Evolutionary conservation across 192 early-diverging fungal species (phyloP), one percentile per base, ranked within the genome.

Genomic region (Spizellomyces punctatus): DNA sequence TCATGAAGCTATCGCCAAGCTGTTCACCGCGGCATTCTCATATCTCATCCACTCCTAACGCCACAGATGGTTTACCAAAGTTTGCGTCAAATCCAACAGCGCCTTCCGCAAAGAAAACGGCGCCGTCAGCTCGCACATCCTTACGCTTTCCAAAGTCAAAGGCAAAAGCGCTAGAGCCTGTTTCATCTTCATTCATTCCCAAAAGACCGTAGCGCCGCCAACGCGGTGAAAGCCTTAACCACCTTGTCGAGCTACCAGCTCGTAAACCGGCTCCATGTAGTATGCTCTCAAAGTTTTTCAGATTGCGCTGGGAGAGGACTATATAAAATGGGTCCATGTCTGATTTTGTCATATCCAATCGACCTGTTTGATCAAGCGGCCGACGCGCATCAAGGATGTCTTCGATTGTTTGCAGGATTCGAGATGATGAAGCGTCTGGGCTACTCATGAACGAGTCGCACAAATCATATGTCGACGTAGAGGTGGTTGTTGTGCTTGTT

Each of bases 261-360:
- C 50, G 17, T 2, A 12, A 54, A 19, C 50, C 50, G 50, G 12
- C 50, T 54, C 50, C 14, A 19, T 54, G 12, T 54, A 12, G 17
- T 54, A 12, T 19, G 50, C 0, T n/a, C 50, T 19, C 50, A 54
- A 54, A 54, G 14, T 12, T n/a, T 4, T 54, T 19, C 12, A 54
- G 17, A 54, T 54, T 19, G 14, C 14, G 14, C 4, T 54, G 50
- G 50, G 50, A 54, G 14, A 54, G 12, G 50, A 54, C 50, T n/a
- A 54, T 54, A 54, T 54, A 54, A 12, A 54, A 54, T 54, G 50
- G 50, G 17, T 54, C 50, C 50, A 54, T 54, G 50, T 54, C 50
- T 4, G 14, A 12, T 19, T 54, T 19, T 36, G 27, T 36, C 27
- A 36, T 36, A 2, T 54, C 50, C 14, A 19, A 19, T 0, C 50